Base-by-base conservation (phyloP, 495 filamentous ascomycete genomes). In the Pseudotulostoma volvatum region DNA sequence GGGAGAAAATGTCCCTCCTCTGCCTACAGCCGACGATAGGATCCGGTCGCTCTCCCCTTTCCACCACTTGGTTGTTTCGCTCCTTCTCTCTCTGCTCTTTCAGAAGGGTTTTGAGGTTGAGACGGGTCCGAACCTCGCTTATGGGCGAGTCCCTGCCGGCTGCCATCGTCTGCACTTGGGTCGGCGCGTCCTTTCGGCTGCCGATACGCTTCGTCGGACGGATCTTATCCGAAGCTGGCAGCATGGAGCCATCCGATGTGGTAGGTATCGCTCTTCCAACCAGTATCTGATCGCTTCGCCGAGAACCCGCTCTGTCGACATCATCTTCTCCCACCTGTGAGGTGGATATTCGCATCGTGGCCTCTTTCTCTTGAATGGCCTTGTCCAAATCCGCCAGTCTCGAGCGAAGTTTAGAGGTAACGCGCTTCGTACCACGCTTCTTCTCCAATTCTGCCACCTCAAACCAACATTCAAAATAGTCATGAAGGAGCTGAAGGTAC, bases 321-420 rank as follows among this genome's bases (percentile, higher is more conserved):
- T n/a, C n/a, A n/a, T n/a, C n/a, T n/a, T n/a, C n/a, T n/a, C n/a
- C n/a, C n/a, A n/a, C n/a, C n/a, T n/a, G n/a, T n/a, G n/a, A n/a
- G n/a, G n/a, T n/a, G n/a, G n/a, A n/a, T n/a, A n/a, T n/a, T n/a
- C n/a, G n/a, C 38, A 38, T 35, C 2, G 37, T 18, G 7, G 37
- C 38, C 31, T 48, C 45, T 4, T 39, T 28, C 14, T 46, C 41
- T n/a, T 44, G 35, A 7, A 48, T 11, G 14, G 42, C 28, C 20
- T 41, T 42, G n/a, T 38, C 33, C 18, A 16, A 28, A 1, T 28
- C 3, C 5, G 37, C 20, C 9, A 51, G 31, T 30, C 19, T 18
- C 7, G 0, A 3, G 7, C 20, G 13, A 1, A 18, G 11, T 13
- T 8, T 37, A 3, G 18, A 14, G 17, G 11, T 5, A 28, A 5